Percentiles rank a stretch among this genome's conserved stretches.
Evolutionary conservation across 2,329 filamentous ascomycete genomes (phyloP).

Genomic region (Lachnellula occidentalis): DNA sequence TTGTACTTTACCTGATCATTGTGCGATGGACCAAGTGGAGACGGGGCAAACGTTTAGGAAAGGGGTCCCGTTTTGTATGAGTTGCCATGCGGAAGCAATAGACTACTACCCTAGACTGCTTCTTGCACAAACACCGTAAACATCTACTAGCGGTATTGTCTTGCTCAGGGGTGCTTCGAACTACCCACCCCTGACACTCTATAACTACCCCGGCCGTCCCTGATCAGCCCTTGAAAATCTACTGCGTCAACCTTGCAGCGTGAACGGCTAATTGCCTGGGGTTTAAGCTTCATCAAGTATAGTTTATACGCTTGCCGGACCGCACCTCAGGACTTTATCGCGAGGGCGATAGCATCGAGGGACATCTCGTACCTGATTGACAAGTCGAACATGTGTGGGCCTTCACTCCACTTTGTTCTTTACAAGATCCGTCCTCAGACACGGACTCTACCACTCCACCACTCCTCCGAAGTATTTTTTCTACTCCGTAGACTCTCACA

Average conservation of each 20-base stretch:
- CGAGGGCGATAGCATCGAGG: background rate
- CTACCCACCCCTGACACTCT: background rate
- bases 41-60: background rate
- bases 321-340: constrained; percentile 7
- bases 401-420: constrained; percentile 16
- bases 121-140: background rate
- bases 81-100: background rate
- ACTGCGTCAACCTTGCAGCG: constrained; percentile 15
- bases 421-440: constrained; percentile 20
- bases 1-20: no score
- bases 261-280: constrained; percentile 21
- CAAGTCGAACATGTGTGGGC: constrained; percentile 10
- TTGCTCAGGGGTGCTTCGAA: background rate
- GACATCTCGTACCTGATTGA: constrained; percentile 18
- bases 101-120: no score
- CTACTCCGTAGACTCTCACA: constrained; percentile 13
- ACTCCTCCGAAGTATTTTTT: constrained; percentile 12
- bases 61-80: background rate
- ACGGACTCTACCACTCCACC: constrained; percentile 15
- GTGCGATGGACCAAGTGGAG: background rate
- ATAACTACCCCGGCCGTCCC: constrained; percentile 2
- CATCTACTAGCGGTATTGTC: background rate
- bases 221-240: constrained; percentile 9
- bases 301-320: constrained; percentile 1
- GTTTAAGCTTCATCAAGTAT: constrained; percentile 9